These are phyloP conservation scores for Rhodotorula sp. DNA, from an alignment of 1,284 basidiomycete genomes.

Conservation along the genomic window DNA sequence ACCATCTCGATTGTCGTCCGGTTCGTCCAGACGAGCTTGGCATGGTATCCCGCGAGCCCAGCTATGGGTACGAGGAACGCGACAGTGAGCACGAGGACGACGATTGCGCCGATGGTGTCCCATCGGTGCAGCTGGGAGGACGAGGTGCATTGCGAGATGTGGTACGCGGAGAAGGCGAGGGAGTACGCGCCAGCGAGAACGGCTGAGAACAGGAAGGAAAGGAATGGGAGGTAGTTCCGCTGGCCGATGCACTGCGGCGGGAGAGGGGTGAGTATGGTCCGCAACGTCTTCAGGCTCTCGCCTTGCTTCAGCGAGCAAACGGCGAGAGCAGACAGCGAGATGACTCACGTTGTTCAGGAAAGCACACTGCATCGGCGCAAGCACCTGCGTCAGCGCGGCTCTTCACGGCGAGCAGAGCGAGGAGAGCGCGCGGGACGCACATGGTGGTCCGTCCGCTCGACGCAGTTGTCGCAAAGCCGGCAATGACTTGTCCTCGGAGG, in stretches of 20 bases:
- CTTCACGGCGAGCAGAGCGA: neutral
- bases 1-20: constrained; percentile 92
- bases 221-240: constrained; percentile 87
- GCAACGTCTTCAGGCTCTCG: too few relatives aligned
- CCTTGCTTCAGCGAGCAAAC: neutral
- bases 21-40: constrained; percentile 76
- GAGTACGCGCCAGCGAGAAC: constrained; percentile 72
- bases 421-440: constrained; percentile 10
- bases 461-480: constrained; percentile 93
- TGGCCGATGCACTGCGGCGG: constrained; percentile 69
- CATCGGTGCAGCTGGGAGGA: constrained; percentile 45
- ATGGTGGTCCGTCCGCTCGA: constrained; percentile 61
- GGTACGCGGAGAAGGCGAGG: constrained; percentile 77
- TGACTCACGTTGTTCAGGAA: constrained; percentile 74
- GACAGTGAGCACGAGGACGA: constrained; percentile 70
- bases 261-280: neutral
- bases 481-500: constrained; percentile 90
- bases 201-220: constrained; percentile 70
- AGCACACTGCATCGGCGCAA: constrained; percentile 70
- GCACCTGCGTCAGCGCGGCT: neutral
- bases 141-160: constrained; percentile 55
- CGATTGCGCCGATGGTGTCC: constrained; percentile 67
- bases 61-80: constrained; percentile 75
- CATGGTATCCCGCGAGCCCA: constrained; percentile 77
- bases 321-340: neutral